Evolutionary conservation across 2,329 filamentous ascomycete genomes (phyloP).

Genomic region (Sporothrix globosa): DNA sequence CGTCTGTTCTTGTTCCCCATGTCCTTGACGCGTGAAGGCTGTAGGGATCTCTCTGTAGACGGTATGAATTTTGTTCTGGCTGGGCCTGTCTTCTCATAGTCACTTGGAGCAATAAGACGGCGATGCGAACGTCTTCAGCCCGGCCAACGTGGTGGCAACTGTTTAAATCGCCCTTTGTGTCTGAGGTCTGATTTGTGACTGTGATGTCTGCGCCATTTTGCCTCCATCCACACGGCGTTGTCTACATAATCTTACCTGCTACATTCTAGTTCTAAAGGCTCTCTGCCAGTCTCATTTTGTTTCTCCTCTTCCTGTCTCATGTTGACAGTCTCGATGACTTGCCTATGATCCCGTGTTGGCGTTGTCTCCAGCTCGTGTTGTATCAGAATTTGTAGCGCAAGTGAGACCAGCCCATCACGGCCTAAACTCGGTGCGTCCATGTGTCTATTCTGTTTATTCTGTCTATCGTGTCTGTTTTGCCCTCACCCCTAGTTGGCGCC

Average conservation of each 20-base stretch:
- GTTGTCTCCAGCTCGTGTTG: background rate
- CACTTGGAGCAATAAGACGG: background rate
- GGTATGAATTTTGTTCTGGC: background rate
- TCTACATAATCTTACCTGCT: background rate
- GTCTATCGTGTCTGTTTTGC: too few relatives aligned
- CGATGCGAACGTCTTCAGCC: background rate
- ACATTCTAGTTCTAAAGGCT: background rate
- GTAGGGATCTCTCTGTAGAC: too few relatives aligned
- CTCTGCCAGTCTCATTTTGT: slow-evolving; percentile 6
- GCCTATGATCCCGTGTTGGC: background rate
- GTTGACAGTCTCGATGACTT: slow-evolving; percentile 19
- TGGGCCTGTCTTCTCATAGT: background rate
- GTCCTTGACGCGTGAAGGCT: background rate
- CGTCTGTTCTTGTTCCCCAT: too few relatives aligned
- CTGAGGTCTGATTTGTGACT: background rate
- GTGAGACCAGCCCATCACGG: slow-evolving; percentile 20
- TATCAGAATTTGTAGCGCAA: background rate
- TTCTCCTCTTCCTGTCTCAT: background rate
- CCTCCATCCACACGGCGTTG: background rate
- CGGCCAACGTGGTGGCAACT: background rate
- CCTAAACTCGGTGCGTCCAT: slow-evolving; percentile 18
- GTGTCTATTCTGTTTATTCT: background rate
- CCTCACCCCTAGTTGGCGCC: background rate
- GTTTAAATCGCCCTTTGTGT: background rate
- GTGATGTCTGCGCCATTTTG: background rate